Base-by-base conservation (phyloP, 1,139 yeast species). In the Blastobotrys arbuscula region DNA sequence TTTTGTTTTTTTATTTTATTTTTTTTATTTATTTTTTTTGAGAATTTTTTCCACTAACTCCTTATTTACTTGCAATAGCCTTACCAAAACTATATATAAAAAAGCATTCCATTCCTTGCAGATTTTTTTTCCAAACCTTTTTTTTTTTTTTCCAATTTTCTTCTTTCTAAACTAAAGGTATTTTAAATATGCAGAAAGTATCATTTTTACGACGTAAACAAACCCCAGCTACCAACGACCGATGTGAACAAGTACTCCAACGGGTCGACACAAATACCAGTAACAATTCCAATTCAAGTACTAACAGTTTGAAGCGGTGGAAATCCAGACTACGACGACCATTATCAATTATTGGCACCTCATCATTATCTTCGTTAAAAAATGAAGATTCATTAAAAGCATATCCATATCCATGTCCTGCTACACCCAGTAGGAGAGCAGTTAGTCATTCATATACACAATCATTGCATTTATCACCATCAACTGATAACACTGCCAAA, bases 271-370 rank as follows among this genome's bases (percentile, higher is more conserved):
- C 38, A n/a, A 21, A 20, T 4, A 21, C 39, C 12, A 40, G 23
- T 39, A 19, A 38, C 19, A 20, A n/a, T 15, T n/a, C 47, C 24
- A 18, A 37, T 13, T 28, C 47, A 19, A 16, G 24, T 18, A 36
- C 39, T 10, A 36, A 12, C 26, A 36, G 39, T 19, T 3, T 21
- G 2, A 31, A 30, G 24, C 41, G 41, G 7, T 46, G 45, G 45
- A 28, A 35, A 16, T 28, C 31, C 10, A 40, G 51, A 20, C 37
- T 48, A n/a, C 33, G 45, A 24, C 42, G 51, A 30, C 51, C 51
- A 12, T 36, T 48, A 36, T 40, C 46, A 10, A 44, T 48, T 36
- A 48, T 48, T n/a, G 15, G 40, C 15, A 26, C 48, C 2, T n/a
- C 38, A 4, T 20, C 45, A 15, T 33, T 30, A 3, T 16, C 21